Percentiles rank a stretch among this genome's conserved stretches.
phyloP scores from a whole-genome alignment of 345 rosid genomes.

The Gossypium ekmanianum region DNA sequence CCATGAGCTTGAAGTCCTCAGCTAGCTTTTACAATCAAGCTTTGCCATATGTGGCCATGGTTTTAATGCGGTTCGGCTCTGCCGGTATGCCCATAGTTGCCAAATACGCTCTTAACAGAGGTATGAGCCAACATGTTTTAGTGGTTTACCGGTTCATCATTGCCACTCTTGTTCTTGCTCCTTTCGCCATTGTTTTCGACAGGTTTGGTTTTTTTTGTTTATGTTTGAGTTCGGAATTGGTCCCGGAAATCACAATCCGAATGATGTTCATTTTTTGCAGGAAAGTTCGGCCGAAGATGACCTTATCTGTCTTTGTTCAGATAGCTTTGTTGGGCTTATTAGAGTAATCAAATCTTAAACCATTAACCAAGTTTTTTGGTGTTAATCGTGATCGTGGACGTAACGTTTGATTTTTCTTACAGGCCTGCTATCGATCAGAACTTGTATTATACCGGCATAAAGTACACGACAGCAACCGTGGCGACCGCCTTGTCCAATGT shows the following conservation, averaged over 20 bases:
- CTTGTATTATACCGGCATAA: conserved; percentile 73
- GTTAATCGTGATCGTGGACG: background rate
- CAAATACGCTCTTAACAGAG: conserved; percentile 36
- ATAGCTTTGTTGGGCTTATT: conserved; percentile 26
- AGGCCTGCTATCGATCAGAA: conserved; percentile 69
- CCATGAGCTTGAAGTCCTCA: background rate
- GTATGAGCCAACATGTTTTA: conserved; percentile 52
- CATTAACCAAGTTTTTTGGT: background rate
- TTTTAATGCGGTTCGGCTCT: conserved; percentile 33
- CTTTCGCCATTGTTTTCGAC: conserved; percentile 71
- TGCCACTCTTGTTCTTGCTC: conserved; percentile 61
- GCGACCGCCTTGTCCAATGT: conserved; percentile 70
- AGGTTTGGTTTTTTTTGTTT: conserved; percentile 27
- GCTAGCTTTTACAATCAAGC: conserved; percentile 19
- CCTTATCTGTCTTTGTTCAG: conserved; percentile 51
- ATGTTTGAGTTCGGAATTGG: background rate
- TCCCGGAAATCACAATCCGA: background rate
- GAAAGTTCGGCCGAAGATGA: conserved; percentile 81
- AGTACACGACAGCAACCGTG: conserved; percentile 80
- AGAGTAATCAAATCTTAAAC: conserved; percentile 13
- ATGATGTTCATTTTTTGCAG: conserved; percentile 30
- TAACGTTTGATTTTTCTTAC: conserved; percentile 7
- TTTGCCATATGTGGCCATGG: conserved; percentile 36
- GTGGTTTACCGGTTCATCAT: conserved; percentile 63
- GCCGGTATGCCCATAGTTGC: conserved; percentile 42